Evolutionary conservation across 441 rosid genomes (phyloP).

Genomic region (Adansonia grandidieri): DNA sequence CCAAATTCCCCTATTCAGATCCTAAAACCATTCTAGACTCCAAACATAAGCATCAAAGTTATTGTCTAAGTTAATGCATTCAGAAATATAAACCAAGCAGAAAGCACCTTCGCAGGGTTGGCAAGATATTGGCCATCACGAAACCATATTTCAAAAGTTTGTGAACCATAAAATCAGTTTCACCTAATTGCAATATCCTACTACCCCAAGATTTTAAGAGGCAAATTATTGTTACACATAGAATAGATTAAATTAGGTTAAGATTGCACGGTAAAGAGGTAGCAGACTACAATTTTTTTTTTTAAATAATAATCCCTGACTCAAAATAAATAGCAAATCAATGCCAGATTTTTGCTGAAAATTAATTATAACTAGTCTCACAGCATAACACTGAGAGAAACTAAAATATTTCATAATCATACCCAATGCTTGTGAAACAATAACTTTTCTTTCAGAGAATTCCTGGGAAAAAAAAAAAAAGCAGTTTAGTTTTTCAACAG

Average conservation of each 20-base stretch:
- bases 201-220: neutral
- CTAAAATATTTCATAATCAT: neutral
- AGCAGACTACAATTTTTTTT: neutral
- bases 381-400: neutral
- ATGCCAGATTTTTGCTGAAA: neutral
- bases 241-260: slow-evolving; percentile 4
- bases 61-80: neutral
- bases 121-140: neutral
- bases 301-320: neutral
- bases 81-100: neutral
- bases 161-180: neutral
- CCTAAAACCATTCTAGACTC: neutral
- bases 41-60: neutral
- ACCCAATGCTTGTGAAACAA: neutral
- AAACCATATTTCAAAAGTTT: neutral
- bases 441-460: too few relatives aligned
- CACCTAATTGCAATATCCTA: neutral
- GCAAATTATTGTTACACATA: neutral
- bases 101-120: neutral
- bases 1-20: neutral
- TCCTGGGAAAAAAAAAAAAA: too few relatives aligned
- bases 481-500: too few relatives aligned
- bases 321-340: neutral
- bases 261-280: neutral
- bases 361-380: neutral